Evolutionary conservation across 2,329 filamentous ascomycete species (phyloP).

Genomic region (Monosporascus ibericus): DNA sequence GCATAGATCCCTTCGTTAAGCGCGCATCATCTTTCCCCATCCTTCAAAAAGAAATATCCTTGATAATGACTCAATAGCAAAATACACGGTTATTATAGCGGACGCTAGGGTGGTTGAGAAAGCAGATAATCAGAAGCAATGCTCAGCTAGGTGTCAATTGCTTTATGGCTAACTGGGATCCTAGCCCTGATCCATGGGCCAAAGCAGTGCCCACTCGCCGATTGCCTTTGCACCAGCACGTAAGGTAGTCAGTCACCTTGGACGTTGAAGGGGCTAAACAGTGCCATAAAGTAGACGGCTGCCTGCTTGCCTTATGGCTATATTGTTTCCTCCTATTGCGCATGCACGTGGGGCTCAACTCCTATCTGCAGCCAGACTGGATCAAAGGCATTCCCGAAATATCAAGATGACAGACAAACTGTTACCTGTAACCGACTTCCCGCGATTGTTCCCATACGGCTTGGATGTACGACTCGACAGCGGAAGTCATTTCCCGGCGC

Average conservation of each 20-base stretch:
- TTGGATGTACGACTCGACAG: background rate
- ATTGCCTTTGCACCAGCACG: no score
- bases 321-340: background rate
- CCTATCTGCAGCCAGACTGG: background rate
- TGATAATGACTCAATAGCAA: no score
- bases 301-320: background rate
- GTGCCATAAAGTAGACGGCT: background rate
- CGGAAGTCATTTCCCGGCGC: conserved; percentile 5
- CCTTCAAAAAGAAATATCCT: background rate
- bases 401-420: background rate
- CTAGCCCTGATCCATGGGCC: no score
- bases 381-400: background rate
- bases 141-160: no score
- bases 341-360: background rate
- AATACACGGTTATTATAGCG: no score
- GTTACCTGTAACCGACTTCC: background rate
- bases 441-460: background rate
- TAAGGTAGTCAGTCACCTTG: no score
- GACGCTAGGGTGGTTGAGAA: no score
- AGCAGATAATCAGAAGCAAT: no score
- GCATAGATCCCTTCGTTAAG: background rate
- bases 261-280: background rate
- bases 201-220: no score
- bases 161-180: no score
- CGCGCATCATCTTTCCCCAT: background rate